phyloP scores from a whole-genome alignment of 2,329 filamentous ascomycete species.

The Lasiodiplodia citricola region DNA sequence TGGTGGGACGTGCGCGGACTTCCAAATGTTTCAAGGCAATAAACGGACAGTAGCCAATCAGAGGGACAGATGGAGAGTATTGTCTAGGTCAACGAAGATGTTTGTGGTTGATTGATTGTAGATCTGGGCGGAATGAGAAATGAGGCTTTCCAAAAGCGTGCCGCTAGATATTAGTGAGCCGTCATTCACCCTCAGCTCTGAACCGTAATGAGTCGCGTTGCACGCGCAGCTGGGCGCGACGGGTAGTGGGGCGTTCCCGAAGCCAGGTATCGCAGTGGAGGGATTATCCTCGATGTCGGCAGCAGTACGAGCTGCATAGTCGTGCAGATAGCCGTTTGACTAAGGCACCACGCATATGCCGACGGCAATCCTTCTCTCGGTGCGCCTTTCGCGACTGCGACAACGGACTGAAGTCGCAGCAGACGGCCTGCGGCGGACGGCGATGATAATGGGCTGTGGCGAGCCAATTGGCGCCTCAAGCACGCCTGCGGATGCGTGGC shows the following conservation, averaged over 20 bases:
- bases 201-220: not conserved
- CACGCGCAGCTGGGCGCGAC: not conserved
- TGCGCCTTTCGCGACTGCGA: not conserved
- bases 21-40: slow-evolving; percentile 9
- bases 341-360: slow-evolving; percentile 18
- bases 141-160: not conserved
- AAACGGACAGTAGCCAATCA: slow-evolving; percentile 1
- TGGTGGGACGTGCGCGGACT: slow-evolving; percentile 10
- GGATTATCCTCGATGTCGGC: slow-evolving; percentile 15
- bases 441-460: not conserved
- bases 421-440: not conserved
- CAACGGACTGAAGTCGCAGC: not conserved
- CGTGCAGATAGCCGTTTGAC: slow-evolving; percentile 18
- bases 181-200: not conserved
- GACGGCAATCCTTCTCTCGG: not conserved
- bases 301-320: not conserved
- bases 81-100: not conserved
- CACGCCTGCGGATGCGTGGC: not conserved
- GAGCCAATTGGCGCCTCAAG: slow-evolving; percentile 6
- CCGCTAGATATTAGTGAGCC: slow-evolving; percentile 14
- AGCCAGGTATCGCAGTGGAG: slow-evolving; percentile 3
- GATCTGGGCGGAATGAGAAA: slow-evolving; percentile 10
- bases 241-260: not conserved
- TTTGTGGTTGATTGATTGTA: slow-evolving; percentile 12
- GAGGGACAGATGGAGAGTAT: not conserved